phyloP scores from a whole-genome alignment of 75 land plant species.

The Isoetes taiwanensis region DNA sequence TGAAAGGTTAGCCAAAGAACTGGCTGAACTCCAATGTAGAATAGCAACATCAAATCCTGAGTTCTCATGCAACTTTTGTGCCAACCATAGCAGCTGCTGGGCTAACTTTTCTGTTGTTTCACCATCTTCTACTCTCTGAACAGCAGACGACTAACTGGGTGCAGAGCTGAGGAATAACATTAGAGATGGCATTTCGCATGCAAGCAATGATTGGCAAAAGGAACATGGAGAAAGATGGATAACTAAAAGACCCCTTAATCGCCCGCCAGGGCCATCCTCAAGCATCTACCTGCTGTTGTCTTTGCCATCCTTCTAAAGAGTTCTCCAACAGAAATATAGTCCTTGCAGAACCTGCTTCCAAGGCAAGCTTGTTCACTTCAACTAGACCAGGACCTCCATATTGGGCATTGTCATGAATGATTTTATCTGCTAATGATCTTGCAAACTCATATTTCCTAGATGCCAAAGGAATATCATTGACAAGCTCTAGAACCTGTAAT shows the following conservation, averaged over 20 bases:
- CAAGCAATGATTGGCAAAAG: background rate
- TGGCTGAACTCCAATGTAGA: background rate
- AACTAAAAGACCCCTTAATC: background rate
- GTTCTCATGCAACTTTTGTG: background rate
- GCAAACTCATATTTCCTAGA: conserved; percentile 7
- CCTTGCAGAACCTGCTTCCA: background rate
- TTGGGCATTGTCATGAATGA: conserved; percentile 1
- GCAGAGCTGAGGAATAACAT: background rate
- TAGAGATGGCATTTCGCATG: background rate
- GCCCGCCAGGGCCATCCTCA: conserved; percentile 4
- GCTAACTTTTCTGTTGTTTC: conserved; percentile 1
- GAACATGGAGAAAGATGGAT: too few relatives aligned
- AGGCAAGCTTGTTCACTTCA: background rate
- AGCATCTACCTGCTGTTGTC: conserved; percentile 3
- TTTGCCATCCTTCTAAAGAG: background rate
- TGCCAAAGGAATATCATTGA: conserved; percentile 1
- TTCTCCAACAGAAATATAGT: background rate
- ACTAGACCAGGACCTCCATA: background rate
- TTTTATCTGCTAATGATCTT: background rate
- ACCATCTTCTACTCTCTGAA: background rate
- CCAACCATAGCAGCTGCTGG: conserved; percentile 1
- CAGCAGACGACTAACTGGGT: background rate
- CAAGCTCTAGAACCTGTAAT: background rate
- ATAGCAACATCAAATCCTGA: background rate
- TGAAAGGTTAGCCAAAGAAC: background rate